Evolutionary conservation across 768 basidiomycete genomes (phyloP).

Genomic region (Cubamyces lactineus): DNA sequence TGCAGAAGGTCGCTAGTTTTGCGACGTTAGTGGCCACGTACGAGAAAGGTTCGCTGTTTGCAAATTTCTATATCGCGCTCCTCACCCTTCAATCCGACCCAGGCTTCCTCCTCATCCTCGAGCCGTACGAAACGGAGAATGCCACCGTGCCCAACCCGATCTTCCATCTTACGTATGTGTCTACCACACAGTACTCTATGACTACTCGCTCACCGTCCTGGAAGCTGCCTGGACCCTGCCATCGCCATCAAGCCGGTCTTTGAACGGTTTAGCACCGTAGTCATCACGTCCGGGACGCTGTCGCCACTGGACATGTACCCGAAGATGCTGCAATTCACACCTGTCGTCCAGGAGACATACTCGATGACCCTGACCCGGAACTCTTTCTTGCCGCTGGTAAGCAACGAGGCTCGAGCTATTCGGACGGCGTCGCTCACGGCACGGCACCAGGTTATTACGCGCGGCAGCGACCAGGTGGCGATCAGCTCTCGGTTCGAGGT

Average conservation of each 20-base stretch:
- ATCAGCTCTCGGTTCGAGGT: conserved; percentile 99
- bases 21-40: conserved; percentile 98
- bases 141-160: conserved; percentile 98
- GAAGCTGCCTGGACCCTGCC: conserved; percentile 94
- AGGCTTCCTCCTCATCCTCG: conserved; percentile 96
- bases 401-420: conserved; percentile 28
- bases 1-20: conserved; percentile 96
- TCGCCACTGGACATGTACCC: conserved; percentile 99
- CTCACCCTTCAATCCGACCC: background rate
- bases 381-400: conserved; percentile 91
- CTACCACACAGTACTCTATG: conserved; percentile 19
- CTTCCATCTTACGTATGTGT: conserved; percentile 90
- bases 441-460: conserved; percentile 85
- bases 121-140: conserved; percentile 98
- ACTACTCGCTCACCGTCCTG: background rate
- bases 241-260: conserved; percentile 98
- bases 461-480: conserved; percentile 97
- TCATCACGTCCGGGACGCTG: conserved; percentile 98
- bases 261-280: conserved; percentile 96
- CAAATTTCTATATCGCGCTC: conserved; percentile 3
- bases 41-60: conserved; percentile 81
- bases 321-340: conserved; percentile 98
- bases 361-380: conserved; percentile 97
- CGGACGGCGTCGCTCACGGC: background rate
- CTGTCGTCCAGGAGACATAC: conserved; percentile 96